A percentile compares a stretch with the other conserved stretches of the same genome.
Evolutionary conservation across 108 stramenopile genomes (phyloP).

Genomic region (Aurantiochytrium sp.): DNA sequence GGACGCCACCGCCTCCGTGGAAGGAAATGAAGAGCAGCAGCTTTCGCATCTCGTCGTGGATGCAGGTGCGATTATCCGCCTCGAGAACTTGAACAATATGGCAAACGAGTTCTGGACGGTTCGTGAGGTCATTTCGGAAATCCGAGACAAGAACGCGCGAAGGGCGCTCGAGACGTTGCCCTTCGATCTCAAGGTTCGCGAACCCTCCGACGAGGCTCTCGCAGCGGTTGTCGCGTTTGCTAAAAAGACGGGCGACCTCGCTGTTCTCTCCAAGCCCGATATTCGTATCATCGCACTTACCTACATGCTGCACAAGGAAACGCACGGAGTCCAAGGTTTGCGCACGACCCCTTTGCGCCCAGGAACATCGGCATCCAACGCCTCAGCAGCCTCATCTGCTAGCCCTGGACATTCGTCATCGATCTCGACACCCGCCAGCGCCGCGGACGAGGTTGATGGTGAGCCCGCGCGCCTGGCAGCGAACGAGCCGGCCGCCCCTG

Average conservation of each 20-base stretch:
- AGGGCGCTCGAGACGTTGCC: conserved; percentile 32
- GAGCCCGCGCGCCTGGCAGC: background rate
- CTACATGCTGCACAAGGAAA: conserved; percentile 68
- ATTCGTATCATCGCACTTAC: conserved; percentile 78
- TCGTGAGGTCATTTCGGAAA: conserved; percentile 26
- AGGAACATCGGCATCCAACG: background rate
- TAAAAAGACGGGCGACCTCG: conserved; percentile 84
- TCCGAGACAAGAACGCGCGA: conserved; percentile 19
- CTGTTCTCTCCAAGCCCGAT: conserved; percentile 67
- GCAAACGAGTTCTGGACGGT: conserved; percentile 11
- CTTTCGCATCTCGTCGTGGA: conserved; percentile 20
- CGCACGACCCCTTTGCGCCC: background rate
- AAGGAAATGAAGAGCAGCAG: too few relatives aligned
- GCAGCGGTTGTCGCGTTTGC: conserved; percentile 66
- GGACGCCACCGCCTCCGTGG: too few relatives aligned
- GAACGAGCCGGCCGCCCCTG: background rate
- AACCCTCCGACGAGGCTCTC: conserved; percentile 52
- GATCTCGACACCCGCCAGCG: too few relatives aligned
- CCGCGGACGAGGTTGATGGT: background rate
- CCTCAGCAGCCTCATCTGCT: background rate
- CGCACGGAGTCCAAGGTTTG: conserved; percentile 14
- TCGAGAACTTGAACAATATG: background rate
- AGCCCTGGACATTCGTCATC: background rate
- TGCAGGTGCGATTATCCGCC: conserved; percentile 26
- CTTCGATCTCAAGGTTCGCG: conserved; percentile 34